A percentile compares a stretch with the other conserved stretches of the same genome.
Conservation (phyloP, 495 filamentous ascomycete genomes). For the Corynascus novoguineensis region DNA sequence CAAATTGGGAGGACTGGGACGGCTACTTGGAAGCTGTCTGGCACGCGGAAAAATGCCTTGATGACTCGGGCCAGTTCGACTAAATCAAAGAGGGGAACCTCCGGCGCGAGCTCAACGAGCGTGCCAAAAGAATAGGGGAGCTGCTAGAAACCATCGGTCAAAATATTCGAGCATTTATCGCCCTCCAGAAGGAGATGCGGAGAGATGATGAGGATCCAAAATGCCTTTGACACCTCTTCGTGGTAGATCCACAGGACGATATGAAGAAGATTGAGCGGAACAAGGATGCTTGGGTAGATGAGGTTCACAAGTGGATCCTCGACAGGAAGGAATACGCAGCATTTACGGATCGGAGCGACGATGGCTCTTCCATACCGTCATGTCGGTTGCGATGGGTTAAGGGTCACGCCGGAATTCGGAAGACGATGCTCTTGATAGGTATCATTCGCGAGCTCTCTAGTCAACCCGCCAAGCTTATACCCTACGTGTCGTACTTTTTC, state of each 20-base stretch:
- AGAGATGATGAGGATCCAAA: not conserved
- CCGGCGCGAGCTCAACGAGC: not conserved
- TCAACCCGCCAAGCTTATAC: slow-evolving; percentile 6
- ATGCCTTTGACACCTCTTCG: slow-evolving; percentile 24
- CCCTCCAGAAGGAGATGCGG: not conserved
- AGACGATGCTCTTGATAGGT: slow-evolving; percentile 45
- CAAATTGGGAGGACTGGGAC: slow-evolving; percentile 23
- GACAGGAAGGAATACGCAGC: slow-evolving; percentile 29
- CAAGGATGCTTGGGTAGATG: slow-evolving; percentile 38
- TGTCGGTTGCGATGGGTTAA: slow-evolving; percentile 40
- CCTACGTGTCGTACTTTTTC: slow-evolving; percentile 21
- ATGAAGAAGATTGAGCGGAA: slow-evolving; percentile 36
- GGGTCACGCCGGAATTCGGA: slow-evolving; percentile 40
- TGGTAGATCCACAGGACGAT: slow-evolving; percentile 32
- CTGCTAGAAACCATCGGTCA: not conserved
- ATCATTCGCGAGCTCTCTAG: slow-evolving; percentile 33
- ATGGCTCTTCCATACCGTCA: slow-evolving; percentile 23
- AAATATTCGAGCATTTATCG: not conserved
- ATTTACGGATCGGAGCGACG: slow-evolving; percentile 30
- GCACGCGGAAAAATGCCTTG: not conserved
- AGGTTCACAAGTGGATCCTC: slow-evolving; percentile 42
- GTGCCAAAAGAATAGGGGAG: not conserved
- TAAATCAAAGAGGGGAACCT: not conserved
- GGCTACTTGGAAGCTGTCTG: slow-evolving; percentile 21
- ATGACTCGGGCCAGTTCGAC: not conserved